phyloP scores from a whole-genome alignment of 139 green algal genomes.

The Micromonas commoda region DNA sequence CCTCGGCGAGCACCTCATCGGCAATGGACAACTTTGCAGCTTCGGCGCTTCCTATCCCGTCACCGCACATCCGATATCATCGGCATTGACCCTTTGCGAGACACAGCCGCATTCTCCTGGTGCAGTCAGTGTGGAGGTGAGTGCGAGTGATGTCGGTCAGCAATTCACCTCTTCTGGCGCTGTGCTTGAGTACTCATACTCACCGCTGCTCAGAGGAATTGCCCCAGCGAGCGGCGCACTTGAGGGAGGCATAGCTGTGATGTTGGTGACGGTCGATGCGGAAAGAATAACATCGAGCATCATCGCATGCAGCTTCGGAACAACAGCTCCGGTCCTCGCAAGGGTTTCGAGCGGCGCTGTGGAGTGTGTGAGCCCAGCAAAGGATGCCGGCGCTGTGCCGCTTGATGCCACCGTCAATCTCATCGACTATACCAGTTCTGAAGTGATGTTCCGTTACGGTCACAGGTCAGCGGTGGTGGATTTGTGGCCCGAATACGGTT shows the following conservation, averaged over 20 bases:
- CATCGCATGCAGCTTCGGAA: not conserved
- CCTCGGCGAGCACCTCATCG: not conserved
- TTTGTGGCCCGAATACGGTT: not conserved
- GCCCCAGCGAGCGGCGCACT: not conserved
- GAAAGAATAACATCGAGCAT: not conserved
- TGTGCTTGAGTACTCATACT: not conserved
- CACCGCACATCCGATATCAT: not conserved
- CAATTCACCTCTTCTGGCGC: not conserved
- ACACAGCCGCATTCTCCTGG: not conserved
- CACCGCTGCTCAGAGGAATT: not conserved
- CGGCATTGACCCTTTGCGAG: not conserved
- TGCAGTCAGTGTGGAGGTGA: not conserved
- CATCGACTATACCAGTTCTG: not conserved
- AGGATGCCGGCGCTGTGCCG: not conserved
- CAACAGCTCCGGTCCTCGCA: not conserved
- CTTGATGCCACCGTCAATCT: not conserved
- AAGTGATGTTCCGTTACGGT: not conserved
- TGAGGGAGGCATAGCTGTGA: not conserved
- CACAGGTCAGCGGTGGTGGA: not conserved
- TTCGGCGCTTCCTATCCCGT: not conserved
- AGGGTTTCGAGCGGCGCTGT: not conserved
- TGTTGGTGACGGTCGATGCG: not conserved
- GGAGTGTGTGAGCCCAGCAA: not conserved
- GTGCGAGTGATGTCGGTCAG: not conserved
- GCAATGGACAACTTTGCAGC: not conserved